A percentile compares a stretch with the other conserved stretches of the same genome.
Conservation (phyloP, 495 filamentous ascomycete species). For the Aspergillus sparsus region DNA sequence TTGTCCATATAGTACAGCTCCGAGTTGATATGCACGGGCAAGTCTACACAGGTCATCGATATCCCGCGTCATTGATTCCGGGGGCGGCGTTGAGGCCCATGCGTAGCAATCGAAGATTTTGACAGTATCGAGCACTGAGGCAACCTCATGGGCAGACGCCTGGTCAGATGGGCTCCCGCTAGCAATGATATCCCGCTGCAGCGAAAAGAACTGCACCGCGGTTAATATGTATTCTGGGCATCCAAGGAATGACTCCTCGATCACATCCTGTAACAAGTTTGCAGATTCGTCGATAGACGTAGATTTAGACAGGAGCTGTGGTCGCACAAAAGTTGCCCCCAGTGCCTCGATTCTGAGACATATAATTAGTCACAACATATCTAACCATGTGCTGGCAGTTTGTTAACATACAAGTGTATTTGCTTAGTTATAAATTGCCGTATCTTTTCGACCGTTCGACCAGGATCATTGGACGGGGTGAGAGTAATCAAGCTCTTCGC, state of each 20-base stretch:
- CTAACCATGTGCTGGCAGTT: too few species aligned
- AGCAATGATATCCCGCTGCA: conserved; percentile 35
- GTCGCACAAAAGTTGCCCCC: conserved; percentile 47
- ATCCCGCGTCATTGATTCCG: conserved; percentile 27
- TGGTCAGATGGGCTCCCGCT: neutral
- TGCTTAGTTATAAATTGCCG: conserved; percentile 28
- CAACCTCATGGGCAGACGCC: conserved; percentile 20
- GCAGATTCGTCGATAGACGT: conserved; percentile 11
- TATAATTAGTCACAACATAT: too few species aligned
- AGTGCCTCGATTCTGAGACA: conserved; percentile 41
- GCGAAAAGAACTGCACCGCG: conserved; percentile 36
- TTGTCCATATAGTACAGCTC: conserved; percentile 35
- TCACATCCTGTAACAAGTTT: conserved; percentile 28
- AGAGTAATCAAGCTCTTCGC: conserved; percentile 44
- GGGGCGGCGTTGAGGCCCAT: conserved; percentile 34
- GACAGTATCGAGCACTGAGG: conserved; percentile 26
- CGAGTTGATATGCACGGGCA: conserved; percentile 35
- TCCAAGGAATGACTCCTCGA: conserved; percentile 44
- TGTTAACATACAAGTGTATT: conserved; percentile 21
- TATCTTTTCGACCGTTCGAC: conserved; percentile 27
- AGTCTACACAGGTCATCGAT: conserved; percentile 26
- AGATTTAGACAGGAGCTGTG: conserved; percentile 36
- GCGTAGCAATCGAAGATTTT: conserved; percentile 36
- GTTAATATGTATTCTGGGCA: conserved; percentile 42
- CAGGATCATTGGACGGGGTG: conserved; percentile 12